A percentile compares a stretch with the other conserved stretches of the same genome.
These are phyloP conservation scores for Tricholoma hemisulphureum DNA, from an alignment of 768 basidiomycete genomes.

Conservation along the genomic window DNA sequence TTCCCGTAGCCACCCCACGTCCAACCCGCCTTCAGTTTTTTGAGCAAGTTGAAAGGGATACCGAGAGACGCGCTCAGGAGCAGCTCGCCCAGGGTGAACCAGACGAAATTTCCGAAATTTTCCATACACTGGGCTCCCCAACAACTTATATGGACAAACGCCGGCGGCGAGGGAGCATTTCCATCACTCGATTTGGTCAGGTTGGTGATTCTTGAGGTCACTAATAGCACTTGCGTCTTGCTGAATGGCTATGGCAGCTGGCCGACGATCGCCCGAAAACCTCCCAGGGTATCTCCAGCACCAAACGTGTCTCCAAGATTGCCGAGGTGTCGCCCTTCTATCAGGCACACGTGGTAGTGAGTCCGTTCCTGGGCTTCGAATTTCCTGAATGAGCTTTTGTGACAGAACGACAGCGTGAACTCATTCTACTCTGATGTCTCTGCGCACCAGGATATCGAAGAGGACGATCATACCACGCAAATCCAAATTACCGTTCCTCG, in stretches of 20 bases:
- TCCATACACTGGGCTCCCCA: not conserved
- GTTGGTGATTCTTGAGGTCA: conserved; percentile 29
- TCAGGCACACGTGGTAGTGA: conserved; percentile 43
- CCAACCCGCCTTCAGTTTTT: conserved; percentile 9
- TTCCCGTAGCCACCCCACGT: not conserved
- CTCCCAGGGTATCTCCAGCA: conserved; percentile 28
- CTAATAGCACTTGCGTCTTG: conserved; percentile 12
- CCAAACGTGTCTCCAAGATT: conserved; percentile 36
- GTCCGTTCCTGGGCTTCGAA: conserved; percentile 12
- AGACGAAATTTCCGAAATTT: not conserved
- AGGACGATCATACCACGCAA: conserved; percentile 46
- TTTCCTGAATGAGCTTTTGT: conserved; percentile 2
- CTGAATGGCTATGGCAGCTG: conserved; percentile 16
- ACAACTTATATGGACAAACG: conserved; percentile 32
- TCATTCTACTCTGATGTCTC: conserved; percentile 44
- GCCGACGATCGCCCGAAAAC: conserved; percentile 23
- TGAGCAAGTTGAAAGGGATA: conserved; percentile 17
- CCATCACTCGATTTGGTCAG: conserved; percentile 61
- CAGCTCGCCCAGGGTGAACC: not conserved
- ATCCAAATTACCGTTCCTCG: conserved; percentile 46
- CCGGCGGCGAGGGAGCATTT: conserved; percentile 50
- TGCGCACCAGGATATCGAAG: conserved; percentile 38
- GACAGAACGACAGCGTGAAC: conserved; percentile 43
- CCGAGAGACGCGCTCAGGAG: conserved; percentile 15
- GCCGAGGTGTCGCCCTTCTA: conserved; percentile 49